Percentiles rank a stretch among this genome's conserved stretches.
Conservation (phyloP, 208 protist species). For the Wallacemonas sp. region DNA sequence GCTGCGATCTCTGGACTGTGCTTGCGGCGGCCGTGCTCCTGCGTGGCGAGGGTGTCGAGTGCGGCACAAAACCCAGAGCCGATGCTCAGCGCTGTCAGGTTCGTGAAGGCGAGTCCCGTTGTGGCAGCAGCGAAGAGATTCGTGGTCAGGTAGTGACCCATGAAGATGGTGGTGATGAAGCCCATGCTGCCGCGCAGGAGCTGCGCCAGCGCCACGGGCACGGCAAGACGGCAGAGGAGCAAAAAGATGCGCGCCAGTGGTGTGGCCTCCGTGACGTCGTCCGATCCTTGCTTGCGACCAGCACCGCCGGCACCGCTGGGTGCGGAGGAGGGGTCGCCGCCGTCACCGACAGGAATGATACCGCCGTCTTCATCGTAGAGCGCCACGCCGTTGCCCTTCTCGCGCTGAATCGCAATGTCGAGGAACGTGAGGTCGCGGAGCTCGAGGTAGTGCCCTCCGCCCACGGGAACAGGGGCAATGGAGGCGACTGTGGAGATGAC, state of each 20-base stretch:
- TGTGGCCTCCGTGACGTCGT: conserved; percentile 20
- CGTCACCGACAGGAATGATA: conserved; percentile 1
- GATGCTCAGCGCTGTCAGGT: conserved; percentile 39
- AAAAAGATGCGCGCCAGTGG: conserved; percentile 14
- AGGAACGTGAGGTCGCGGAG: conserved; percentile 9
- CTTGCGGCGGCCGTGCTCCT: conserved; percentile 34
- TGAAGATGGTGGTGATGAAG: conserved; percentile 36
- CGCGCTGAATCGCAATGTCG: background rate
- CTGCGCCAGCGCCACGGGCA: conserved; percentile 30
- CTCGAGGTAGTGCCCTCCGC: conserved; percentile 9
- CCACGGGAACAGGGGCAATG: conserved; percentile 4
- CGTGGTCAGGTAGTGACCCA: conserved; percentile 31
- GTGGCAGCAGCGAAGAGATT: conserved; percentile 34
- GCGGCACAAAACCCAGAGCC: conserved; percentile 26
- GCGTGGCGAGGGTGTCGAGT: conserved; percentile 42
- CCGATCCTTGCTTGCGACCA: conserved; percentile 3
- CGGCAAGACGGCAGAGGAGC: conserved; percentile 24
- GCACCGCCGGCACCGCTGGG: background rate
- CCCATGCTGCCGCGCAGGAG: conserved; percentile 30
- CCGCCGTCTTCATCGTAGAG: conserved; percentile 6
- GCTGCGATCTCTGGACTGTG: conserved; percentile 31
- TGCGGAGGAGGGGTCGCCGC: background rate
- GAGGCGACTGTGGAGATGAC: background rate
- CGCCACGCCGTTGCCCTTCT: conserved; percentile 1
- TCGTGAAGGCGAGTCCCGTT: conserved; percentile 37